These are phyloP conservation scores for Trypanosoma mega DNA, from an alignment of 208 protist species.

Conservation along the genomic window DNA sequence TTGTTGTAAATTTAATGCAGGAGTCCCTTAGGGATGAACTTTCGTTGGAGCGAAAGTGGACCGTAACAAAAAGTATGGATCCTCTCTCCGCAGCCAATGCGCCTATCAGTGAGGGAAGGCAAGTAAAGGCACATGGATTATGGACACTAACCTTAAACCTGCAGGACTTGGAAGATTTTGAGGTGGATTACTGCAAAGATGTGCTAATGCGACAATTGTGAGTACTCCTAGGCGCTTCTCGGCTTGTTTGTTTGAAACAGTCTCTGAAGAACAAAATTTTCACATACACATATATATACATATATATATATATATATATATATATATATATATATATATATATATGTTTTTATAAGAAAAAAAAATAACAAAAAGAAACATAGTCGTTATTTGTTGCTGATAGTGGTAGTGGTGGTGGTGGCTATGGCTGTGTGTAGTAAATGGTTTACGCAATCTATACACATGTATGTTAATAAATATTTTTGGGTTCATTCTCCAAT, in stretches of 20 bases:
- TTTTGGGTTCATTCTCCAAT: too few species aligned
- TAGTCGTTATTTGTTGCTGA: too few species aligned
- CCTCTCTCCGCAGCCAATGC: constrained; percentile 71
- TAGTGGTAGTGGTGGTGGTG: too few species aligned
- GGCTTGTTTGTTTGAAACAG: too few species aligned
- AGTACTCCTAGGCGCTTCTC: too few species aligned
- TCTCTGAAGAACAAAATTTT: constrained; percentile 9
- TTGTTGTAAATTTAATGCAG: constrained; percentile 87
- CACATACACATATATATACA: constrained; percentile 4
- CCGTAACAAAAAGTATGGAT: constrained; percentile 83
- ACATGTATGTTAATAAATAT: too few species aligned
- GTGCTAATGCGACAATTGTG: constrained; percentile 73
- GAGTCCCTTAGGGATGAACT: constrained; percentile 75
- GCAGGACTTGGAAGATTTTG: constrained; percentile 90
- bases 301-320: not conserved
- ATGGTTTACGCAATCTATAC: too few species aligned
- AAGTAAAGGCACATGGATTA: constrained; percentile 75
- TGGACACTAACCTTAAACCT: constrained; percentile 90
- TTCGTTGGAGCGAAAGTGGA: constrained; percentile 87
- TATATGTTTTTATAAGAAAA: too few species aligned
- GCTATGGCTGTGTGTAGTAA: too few species aligned
- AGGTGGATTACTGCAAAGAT: constrained; percentile 92
- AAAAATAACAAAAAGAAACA: too few species aligned
- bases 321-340: too few species aligned
- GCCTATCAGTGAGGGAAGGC: constrained; percentile 81